phyloP scores from a whole-genome alignment of 2,329 filamentous ascomycete genomes.

The Trichoderma hamatum region DNA sequence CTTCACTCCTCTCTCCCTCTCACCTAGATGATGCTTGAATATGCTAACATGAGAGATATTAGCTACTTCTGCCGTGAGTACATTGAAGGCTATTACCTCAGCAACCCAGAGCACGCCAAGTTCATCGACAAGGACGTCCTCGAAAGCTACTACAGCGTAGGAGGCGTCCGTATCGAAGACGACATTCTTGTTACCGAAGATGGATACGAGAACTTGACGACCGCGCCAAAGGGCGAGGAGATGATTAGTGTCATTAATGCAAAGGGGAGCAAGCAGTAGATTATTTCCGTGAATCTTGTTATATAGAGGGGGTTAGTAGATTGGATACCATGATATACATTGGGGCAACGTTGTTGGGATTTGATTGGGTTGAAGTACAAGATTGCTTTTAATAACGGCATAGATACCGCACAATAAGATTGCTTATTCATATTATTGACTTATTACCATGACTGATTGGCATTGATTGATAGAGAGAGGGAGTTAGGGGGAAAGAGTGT shows the following conservation, averaged over 20 bases:
- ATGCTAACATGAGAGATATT: conserved; percentile 3
- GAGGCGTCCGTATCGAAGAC: conserved; percentile 92
- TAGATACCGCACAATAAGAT: neutral
- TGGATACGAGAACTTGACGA: conserved; percentile 82
- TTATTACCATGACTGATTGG: too few species aligned
- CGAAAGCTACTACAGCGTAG: conserved; percentile 73
- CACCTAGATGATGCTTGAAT: too few species aligned
- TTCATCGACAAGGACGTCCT: conserved; percentile 69
- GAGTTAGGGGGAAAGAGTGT: too few species aligned
- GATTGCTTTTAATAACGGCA: neutral
- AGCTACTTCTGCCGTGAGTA: conserved; percentile 77
- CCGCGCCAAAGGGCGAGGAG: conserved; percentile 75
- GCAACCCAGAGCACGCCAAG: conserved; percentile 58
- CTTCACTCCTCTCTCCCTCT: neutral
- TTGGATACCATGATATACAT: neutral
- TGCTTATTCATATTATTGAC: neutral
- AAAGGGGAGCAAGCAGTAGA: conserved; percentile 12
- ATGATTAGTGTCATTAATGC: conserved; percentile 64
- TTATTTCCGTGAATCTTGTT: neutral
- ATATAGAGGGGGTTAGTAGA: neutral
- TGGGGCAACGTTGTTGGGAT: neutral
- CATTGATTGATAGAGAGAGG: too few species aligned
- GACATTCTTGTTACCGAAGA: conserved; percentile 78
- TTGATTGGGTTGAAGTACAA: neutral
- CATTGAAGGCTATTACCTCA: conserved; percentile 69